Conservation (phyloP, 352 stramenopile genomes). For the Phytopythium ostracodes region DNA sequence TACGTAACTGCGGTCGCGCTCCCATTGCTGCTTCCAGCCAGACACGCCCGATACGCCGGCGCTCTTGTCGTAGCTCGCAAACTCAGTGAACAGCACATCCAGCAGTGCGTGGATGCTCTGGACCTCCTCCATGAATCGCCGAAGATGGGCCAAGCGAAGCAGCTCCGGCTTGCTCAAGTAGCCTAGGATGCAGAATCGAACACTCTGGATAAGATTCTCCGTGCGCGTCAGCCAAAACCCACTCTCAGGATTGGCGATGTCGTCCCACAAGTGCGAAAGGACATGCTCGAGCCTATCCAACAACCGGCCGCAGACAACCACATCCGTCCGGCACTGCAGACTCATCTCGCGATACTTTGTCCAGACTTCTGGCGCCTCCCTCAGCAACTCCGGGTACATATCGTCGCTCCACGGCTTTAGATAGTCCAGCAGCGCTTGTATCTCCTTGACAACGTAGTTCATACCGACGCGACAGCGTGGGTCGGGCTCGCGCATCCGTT, state of each 20-base stretch:
- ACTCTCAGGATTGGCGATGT: slow-evolving; percentile 16
- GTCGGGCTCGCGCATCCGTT: slow-evolving; percentile 12
- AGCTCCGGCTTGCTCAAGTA: slow-evolving; percentile 20
- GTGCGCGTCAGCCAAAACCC: slow-evolving; percentile 25
- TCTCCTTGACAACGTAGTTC: slow-evolving; percentile 11
- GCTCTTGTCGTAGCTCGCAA: slow-evolving; percentile 12
- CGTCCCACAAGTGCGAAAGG: slow-evolving; percentile 22
- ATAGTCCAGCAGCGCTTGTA: slow-evolving; percentile 19
- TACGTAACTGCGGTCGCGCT: slow-evolving; percentile 19
- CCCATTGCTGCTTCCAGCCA: slow-evolving; percentile 22
- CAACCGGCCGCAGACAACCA: slow-evolving; percentile 21
- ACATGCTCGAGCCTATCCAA: slow-evolving; percentile 21
- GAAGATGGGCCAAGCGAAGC: slow-evolving; percentile 17
- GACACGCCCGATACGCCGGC: background rate
- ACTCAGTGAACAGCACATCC: slow-evolving; percentile 22
- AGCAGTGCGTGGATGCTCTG: slow-evolving; percentile 21
- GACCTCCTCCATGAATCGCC: slow-evolving; percentile 27
- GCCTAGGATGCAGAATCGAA: slow-evolving; percentile 17
- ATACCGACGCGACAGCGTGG: slow-evolving; percentile 13
- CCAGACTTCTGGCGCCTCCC: slow-evolving; percentile 27
- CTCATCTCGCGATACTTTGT: slow-evolving; percentile 21
- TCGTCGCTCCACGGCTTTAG: slow-evolving; percentile 22
- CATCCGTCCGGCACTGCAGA: slow-evolving; percentile 14
- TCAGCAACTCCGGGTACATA: slow-evolving; percentile 23
- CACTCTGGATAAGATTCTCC: slow-evolving; percentile 25